Conservation (phyloP, 2,329 filamentous ascomycete genomes). For the Fusarium coicis region DNA sequence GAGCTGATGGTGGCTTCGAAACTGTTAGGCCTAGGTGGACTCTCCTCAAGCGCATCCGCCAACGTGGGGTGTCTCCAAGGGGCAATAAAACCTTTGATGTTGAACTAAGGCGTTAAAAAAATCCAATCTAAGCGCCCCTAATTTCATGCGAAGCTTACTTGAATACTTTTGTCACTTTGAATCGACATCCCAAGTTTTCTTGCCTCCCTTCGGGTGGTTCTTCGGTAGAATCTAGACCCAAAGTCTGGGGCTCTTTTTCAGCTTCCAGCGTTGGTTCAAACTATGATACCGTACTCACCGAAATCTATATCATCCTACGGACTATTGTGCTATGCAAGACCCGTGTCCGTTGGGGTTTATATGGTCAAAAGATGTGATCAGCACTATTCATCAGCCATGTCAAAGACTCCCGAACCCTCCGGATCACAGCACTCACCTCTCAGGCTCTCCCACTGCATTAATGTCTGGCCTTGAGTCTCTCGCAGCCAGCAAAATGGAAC, state of each 20-base stretch:
- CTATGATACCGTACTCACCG: background rate
- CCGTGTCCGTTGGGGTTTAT: conserved; percentile 11
- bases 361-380: background rate
- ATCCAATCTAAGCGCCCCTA: rapidly evolving
- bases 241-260: conserved; percentile 6
- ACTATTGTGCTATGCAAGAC: background rate
- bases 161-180: rapidly evolving
- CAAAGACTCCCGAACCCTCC: background rate
- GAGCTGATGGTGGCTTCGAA: conserved; percentile 25
- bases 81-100: background rate
- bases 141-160: rapidly evolving
- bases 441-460: background rate
- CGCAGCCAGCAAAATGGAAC: background rate
- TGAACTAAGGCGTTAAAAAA: background rate
- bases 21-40: conserved; percentile 25
- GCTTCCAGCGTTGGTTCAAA: background rate
- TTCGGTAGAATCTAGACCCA: conserved; percentile 27
- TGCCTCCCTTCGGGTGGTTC: background rate
- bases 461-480: background rate
- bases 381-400: background rate
- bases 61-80: conserved; percentile 12
- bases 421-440: background rate
- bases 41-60: conserved; percentile 20
- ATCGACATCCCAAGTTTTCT: background rate
- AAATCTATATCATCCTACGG: background rate